Evolutionary conservation across 495 filamentous ascomycete species (phyloP).

Genomic region (Annulohypoxylon bovei): DNA sequence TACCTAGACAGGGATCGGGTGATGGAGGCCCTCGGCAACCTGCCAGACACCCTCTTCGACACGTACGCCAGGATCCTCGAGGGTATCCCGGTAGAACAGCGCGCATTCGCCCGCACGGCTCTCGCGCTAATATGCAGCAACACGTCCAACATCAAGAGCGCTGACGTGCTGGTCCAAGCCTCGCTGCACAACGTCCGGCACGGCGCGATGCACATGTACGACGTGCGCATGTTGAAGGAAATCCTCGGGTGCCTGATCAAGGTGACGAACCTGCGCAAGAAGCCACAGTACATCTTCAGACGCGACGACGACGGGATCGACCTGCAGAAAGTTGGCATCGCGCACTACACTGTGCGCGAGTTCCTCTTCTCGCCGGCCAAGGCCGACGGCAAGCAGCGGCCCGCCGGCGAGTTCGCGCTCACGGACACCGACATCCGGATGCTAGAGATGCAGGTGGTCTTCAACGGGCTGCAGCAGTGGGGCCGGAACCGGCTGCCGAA

Average conservation of each 20-base stretch:
- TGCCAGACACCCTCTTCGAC: constrained; percentile 53
- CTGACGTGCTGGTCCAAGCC: constrained; percentile 33
- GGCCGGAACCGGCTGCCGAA: neutral
- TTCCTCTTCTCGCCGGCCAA: constrained; percentile 41
- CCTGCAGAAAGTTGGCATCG: constrained; percentile 32
- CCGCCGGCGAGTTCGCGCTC: constrained; percentile 34
- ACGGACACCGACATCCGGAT: constrained; percentile 23
- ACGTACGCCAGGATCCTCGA: constrained; percentile 54
- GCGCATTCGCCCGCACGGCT: constrained; percentile 42
- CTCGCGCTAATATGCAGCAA: constrained; percentile 43
- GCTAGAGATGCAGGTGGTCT: constrained; percentile 38
- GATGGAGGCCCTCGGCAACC: constrained; percentile 39
- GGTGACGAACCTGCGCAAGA: constrained; percentile 20
- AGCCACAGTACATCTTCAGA: neutral
- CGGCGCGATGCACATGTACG: constrained; percentile 28
- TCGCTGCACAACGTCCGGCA: constrained; percentile 36
- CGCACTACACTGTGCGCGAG: constrained; percentile 51
- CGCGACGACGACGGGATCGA: constrained; percentile 11
- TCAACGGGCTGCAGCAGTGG: constrained; percentile 35
- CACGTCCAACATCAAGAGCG: constrained; percentile 25
- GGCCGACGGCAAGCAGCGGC: constrained; percentile 10
- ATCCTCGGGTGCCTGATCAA: constrained; percentile 45
- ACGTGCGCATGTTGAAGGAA: constrained; percentile 34
- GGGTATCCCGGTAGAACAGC: constrained; percentile 39
- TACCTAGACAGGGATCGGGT: constrained; percentile 31